Base-by-base conservation (phyloP, 441 rosid genomes). In the Macaranga tanarius region DNA sequence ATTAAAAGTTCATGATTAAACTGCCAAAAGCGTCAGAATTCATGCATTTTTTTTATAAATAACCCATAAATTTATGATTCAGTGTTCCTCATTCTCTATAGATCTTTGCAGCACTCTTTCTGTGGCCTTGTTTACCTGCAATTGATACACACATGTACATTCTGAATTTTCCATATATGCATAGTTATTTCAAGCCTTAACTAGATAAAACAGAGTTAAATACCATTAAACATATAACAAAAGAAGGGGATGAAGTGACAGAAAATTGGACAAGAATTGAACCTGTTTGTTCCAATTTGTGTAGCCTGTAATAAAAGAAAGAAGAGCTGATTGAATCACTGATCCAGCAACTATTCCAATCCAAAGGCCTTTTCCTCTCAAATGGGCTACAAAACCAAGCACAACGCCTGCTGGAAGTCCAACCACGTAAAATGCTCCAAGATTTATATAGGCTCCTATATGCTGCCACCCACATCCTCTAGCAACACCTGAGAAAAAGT, bases 391-490 rank as follows among this genome's bases (percentile, higher is more conserved):
- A 61, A 87, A 84, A 58, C 83, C 84, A 26, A 80, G 34, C 17
- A 70, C 20, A 5, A 34, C 68, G 0, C 80, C 83, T 5, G 77
- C 20, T 4, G 88, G 89, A 56, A 85, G 79, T 54, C 89, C 88
- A 63, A 74, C 73, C 45, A 83, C 16, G 70, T 84, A 87, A 71
- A 82, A 85, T 68, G 91, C 84, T n/a, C 85, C 84, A 2, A 85
- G 69, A 72, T 82, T 85, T 16, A 82, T 73, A n/a, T 79, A 79
- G 8, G 86, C 89, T n/a, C 86, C 86, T 10, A 77, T 69, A 9
- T 73, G 74, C 73, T 85, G 86, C 87, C 88, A 85, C 52, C 90
- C 88, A n/a, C 86, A 74, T 50, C 89, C 87, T 73, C 78, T 82
- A 0, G 86, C 87, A 28, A 85, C 79, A 16, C 91, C 89, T 85